phyloP scores from a whole-genome alignment of 768 basidiomycete genomes.

The Mycena amicta region DNA sequence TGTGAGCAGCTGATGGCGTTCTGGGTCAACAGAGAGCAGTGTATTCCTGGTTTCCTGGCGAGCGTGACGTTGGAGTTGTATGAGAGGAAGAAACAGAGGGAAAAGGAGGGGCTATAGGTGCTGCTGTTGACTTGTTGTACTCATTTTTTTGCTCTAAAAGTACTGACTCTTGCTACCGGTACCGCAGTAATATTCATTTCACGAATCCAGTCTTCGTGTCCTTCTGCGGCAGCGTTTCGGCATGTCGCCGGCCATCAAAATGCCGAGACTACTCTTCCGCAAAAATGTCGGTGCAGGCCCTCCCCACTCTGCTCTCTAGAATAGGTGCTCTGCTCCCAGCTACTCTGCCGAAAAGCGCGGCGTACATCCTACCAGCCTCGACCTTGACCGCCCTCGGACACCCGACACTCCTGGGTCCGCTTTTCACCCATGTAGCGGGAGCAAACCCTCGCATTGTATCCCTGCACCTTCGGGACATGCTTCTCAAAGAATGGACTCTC shows the following conservation, averaged over 20 bases:
- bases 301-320: neutral
- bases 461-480: neutral
- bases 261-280: neutral
- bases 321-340: neutral
- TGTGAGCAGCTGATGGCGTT: slow-evolving; percentile 76
- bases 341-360: neutral
- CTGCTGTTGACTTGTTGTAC: too few species aligned
- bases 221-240: too few species aligned
- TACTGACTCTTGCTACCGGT: too few species aligned
- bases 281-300: neutral
- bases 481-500: slow-evolving; percentile 1
- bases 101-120: too few species aligned
- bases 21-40: slow-evolving; percentile 86
- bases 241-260: too few species aligned
- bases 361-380: neutral
- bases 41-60: slow-evolving; percentile 87
- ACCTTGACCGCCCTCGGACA: neutral
- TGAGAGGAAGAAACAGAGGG: slow-evolving; percentile 69
- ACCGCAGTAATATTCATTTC: too few species aligned
- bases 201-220: too few species aligned
- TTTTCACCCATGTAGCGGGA: neutral
- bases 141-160: too few species aligned
- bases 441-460: neutral
- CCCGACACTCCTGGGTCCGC: neutral
- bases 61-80: slow-evolving; percentile 88